Conservation (phyloP, 78 protist genomes). For the Anaeramoeba ignava region DNA sequence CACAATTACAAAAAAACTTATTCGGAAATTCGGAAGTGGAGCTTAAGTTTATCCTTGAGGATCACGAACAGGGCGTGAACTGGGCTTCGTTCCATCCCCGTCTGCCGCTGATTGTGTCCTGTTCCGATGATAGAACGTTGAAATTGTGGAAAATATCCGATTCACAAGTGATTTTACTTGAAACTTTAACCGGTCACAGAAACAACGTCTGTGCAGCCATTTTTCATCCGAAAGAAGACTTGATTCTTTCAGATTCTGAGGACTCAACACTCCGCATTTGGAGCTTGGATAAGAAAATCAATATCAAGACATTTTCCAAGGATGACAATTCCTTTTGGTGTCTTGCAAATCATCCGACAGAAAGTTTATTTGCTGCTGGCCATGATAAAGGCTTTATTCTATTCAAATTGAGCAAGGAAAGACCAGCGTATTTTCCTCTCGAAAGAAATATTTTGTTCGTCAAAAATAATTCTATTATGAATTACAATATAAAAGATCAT, state of each 20-base stretch:
- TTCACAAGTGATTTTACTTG: background rate
- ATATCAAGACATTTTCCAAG: background rate
- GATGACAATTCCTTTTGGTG: background rate
- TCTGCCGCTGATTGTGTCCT: slow-evolving; percentile 82
- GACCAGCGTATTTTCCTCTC: background rate
- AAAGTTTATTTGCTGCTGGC: background rate
- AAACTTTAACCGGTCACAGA: background rate
- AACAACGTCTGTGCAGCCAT: background rate
- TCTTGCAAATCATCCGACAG: background rate
- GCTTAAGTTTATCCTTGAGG: slow-evolving; percentile 67
- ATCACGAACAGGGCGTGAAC: slow-evolving; percentile 87
- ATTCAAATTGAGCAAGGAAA: background rate
- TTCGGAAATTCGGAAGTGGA: slow-evolving; percentile 68
- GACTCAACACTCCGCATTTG: background rate
- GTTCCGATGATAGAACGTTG: slow-evolving; percentile 88
- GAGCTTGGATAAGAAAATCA: background rate
- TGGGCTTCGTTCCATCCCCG: slow-evolving; percentile 96
- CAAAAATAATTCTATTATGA: too few species aligned
- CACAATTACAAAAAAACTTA: slow-evolving; percentile 33
- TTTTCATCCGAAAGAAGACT: background rate
- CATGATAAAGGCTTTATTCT: background rate
- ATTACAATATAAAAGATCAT: too few species aligned
- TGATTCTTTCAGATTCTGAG: background rate
- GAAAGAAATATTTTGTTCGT: background rate
- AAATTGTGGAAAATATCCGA: slow-evolving; percentile 73